phyloP scores from a whole-genome alignment of 148 eudicot genomes.

The Persicaria tinctoria region DNA sequence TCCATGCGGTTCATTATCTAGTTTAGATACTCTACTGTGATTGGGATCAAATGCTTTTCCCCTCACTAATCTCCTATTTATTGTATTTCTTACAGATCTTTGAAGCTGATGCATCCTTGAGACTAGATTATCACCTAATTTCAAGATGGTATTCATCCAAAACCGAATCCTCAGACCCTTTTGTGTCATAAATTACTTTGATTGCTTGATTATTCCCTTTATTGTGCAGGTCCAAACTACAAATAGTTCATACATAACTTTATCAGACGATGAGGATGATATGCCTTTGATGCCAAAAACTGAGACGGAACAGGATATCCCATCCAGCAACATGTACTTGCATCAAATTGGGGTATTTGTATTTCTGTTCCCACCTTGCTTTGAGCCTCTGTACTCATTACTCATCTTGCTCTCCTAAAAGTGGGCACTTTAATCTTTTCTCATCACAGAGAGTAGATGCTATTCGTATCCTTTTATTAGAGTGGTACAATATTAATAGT shows the following conservation, averaged over 20 bases:
- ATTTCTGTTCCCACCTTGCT: not conserved
- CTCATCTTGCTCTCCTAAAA: not conserved
- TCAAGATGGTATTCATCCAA: slow-evolving; percentile 4
- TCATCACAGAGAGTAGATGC: not conserved
- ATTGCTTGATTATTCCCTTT: slow-evolving; percentile 1
- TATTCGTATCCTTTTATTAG: not conserved
- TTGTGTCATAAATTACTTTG: not conserved
- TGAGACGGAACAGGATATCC: slow-evolving; percentile 33
- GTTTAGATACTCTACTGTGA: not conserved
- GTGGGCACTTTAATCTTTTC: not conserved
- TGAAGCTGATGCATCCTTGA: not conserved
- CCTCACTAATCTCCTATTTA: not conserved
- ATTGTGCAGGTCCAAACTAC: slow-evolving; percentile 17
- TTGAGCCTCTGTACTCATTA: not conserved
- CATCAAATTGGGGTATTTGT: slow-evolving; percentile 40
- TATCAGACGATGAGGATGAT: slow-evolving; percentile 22
- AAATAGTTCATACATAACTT: slow-evolving; percentile 27
- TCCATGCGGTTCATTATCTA: not conserved
- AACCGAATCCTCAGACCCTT: not conserved
- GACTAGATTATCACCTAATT: not conserved
- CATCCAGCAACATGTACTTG: slow-evolving; percentile 23
- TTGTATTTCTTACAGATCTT: not conserved
- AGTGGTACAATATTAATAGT: not conserved
- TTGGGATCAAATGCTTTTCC: not conserved
- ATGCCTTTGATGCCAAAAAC: slow-evolving; percentile 26